Evolutionary conservation across 106 monocot genomes (phyloP), one percentile per base, ranked within the genome.

Genomic region (Dendrobium officinale): DNA sequence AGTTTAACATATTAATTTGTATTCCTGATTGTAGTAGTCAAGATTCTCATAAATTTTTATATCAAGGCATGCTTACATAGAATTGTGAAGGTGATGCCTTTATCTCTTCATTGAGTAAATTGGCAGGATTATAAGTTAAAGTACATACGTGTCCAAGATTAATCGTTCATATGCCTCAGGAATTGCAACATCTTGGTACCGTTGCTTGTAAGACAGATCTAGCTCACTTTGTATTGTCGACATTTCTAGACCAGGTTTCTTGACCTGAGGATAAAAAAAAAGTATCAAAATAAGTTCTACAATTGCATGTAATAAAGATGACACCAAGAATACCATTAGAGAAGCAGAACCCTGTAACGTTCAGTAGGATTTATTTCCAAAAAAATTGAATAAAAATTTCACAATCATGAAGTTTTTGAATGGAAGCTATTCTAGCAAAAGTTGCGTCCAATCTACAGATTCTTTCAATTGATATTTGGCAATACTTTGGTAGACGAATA

Each of bases 201-300:
- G 85, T 77, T 86, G 88, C 29, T 85, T 85, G 79, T 99, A 99
- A 42, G 98, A 99, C 73, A 99, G 82, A 91, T 99, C 98, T 40
- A 99, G 85, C 77, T 99, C 98, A 66, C 98, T 99, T 83, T 95
- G 95, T 84, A 95, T 89, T 67, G 98, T 99, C 27, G 94, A 91
- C 98, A 99, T 99, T 18, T 95, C 95, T 44, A 99, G 78, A 75
- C 98, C 98, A 78, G 98, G 98, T 81, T 95, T 95, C 81, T 99
- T 99, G 42, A 99, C 92, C 98, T 99, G 84, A 78, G 85, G 5
- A 61, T 61, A 61, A 61, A n/a, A n/a, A 61, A n/a, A n/a, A n/a
- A 17, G 18, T 58, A 58, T 58, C 13, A 20, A 61, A 24, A 61
- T 61, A n/a, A 61, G 61, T 22, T 0, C 61, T 22, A 61, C 22